Percentiles rank a stretch among this genome's conserved stretches.
Evolutionary conservation across 805 yeast genomes (phyloP).

Genomic region (Metschnikowia gelsemii): DNA sequence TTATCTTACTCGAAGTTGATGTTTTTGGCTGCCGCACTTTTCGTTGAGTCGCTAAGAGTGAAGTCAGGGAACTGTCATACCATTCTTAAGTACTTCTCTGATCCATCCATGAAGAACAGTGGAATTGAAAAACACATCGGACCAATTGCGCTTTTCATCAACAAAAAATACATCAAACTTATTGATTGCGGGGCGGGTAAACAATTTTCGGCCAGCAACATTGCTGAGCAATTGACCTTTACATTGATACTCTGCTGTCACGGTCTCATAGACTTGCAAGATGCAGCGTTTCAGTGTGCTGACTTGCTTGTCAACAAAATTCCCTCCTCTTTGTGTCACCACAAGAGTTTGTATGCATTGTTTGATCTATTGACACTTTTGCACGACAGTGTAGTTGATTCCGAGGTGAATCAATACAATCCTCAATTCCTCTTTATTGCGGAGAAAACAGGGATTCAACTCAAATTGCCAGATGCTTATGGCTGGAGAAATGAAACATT

Average conservation of each 20-base stretch:
- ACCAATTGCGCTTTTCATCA: conserved; percentile 58
- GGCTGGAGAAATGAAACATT: conserved; percentile 73
- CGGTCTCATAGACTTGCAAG: conserved; percentile 70
- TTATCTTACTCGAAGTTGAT: conserved; percentile 75
- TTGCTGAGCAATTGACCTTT: conserved; percentile 66
- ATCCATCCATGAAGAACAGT: conserved; percentile 70
- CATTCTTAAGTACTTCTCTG: conserved; percentile 76
- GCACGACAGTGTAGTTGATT: conserved; percentile 78
- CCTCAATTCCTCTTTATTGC: conserved; percentile 69
- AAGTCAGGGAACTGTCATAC: conserved; percentile 79
- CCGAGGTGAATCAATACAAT: conserved; percentile 78
- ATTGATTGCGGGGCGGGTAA: conserved; percentile 54
- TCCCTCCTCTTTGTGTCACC: conserved; percentile 80
- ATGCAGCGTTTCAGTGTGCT: conserved; percentile 75
- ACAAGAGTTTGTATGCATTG: conserved; percentile 67
- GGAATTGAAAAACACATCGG: conserved; percentile 70
- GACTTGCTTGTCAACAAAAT: conserved; percentile 60
- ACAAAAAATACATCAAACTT: conserved; percentile 53
- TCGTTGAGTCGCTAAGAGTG: conserved; percentile 77
- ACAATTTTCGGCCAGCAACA: conserved; percentile 53
- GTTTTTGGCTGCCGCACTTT: conserved; percentile 80
- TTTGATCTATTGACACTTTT: conserved; percentile 77
- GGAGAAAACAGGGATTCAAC: conserved; percentile 43
- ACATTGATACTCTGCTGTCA: conserved; percentile 75
- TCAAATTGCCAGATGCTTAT: conserved; percentile 71